Percentiles rank a stretch among this genome's conserved stretches.
Conservation (phyloP, 2,329 filamentous ascomycete genomes). For the Catunica adiposa region DNA sequence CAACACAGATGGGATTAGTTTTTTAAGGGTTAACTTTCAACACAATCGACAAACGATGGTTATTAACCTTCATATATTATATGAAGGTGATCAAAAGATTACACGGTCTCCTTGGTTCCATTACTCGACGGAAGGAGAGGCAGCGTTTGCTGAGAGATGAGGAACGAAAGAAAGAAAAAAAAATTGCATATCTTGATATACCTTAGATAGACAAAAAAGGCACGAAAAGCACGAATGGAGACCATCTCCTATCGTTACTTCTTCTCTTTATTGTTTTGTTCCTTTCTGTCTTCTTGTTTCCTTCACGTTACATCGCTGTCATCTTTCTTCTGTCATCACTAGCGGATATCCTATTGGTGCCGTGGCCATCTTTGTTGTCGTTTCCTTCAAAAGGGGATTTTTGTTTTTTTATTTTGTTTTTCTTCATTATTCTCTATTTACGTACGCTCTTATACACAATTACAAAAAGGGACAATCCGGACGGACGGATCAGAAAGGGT, state of each 20-base stretch:
- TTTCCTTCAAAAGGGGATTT: constrained; percentile 1
- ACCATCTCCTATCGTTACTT: background rate
- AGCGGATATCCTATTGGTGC: background rate
- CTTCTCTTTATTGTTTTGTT: constrained; percentile 1
- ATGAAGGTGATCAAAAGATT: too few species aligned
- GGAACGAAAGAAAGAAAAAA: background rate
- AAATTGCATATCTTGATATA: background rate
- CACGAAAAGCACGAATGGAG: background rate
- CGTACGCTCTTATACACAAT: background rate
- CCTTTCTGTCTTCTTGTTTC: background rate
- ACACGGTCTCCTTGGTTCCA: too few species aligned
- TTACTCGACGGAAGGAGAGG: too few species aligned
- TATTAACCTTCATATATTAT: background rate
- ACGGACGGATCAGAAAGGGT: constrained; percentile 14
- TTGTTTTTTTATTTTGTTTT: constrained; percentile 5
- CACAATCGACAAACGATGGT: background rate
- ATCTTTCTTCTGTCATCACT: background rate
- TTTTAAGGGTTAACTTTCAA: background rate
- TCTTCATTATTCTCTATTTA: background rate
- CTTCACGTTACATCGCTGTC: background rate
- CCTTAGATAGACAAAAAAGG: background rate
- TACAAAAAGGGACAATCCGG: constrained; percentile 9
- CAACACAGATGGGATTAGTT: constrained; percentile 11
- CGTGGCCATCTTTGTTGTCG: too few species aligned
- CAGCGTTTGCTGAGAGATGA: too few species aligned